These are phyloP conservation scores for Carex cristatella DNA, from an alignment of 176 grass and related monocot genomes.

Conservation along the genomic window DNA sequence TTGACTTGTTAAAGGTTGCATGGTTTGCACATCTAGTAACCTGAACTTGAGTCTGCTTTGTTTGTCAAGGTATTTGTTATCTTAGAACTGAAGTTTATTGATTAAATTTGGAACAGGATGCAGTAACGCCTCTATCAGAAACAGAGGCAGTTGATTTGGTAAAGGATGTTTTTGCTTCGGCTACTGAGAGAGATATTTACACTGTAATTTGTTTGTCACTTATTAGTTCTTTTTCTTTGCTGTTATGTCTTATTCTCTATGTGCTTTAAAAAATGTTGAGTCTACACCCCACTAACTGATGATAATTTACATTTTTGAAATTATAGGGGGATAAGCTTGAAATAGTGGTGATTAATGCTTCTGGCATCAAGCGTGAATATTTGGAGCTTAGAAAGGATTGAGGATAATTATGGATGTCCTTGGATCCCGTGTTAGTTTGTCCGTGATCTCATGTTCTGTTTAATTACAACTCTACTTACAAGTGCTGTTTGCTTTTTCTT, in stretches of 20 bases:
- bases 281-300: conserved; percentile 2
- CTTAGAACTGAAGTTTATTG: not conserved
- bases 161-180: conserved; percentile 97
- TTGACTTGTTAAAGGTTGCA: not conserved
- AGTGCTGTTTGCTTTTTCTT: not conserved
- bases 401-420: conserved; percentile 2
- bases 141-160: conserved; percentile 83
- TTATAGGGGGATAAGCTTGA: conserved; percentile 89
- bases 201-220: conserved; percentile 42
- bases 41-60: not conserved
- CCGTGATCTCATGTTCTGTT: not conserved
- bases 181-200: conserved; percentile 97
- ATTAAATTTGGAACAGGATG: conserved; percentile 52
- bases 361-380: conserved; percentile 60
- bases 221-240: not conserved
- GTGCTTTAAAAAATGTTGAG: not conserved
- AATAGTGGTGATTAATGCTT: conserved; percentile 83
- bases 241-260: not conserved
- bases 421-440: not conserved
- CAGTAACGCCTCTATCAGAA: conserved; percentile 84
- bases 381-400: conserved; percentile 96
- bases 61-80: conserved; percentile 4
- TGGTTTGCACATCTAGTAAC: not conserved
- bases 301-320: conserved; percentile 12
- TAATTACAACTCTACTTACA: not conserved